Conservation (phyloP, 2,329 filamentous ascomycete species). For the Fusarium sp. region DNA sequence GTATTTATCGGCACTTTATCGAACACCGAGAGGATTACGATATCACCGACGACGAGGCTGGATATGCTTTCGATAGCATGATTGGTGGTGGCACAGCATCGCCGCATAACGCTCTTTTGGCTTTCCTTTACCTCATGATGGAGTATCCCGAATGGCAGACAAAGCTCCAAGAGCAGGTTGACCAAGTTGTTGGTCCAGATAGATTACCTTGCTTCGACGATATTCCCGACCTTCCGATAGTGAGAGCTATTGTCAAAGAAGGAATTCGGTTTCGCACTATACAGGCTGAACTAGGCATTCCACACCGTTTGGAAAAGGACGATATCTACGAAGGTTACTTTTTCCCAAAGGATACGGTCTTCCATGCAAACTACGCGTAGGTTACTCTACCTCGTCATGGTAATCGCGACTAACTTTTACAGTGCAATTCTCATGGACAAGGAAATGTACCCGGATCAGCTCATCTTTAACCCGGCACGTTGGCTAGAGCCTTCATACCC, state of each 20-base stretch:
- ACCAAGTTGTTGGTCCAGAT: not conserved
- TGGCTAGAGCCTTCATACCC: constrained; percentile 10
- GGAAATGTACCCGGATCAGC: constrained; percentile 15
- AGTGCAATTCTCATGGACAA: constrained; percentile 16
- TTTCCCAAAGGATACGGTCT: constrained; percentile 6
- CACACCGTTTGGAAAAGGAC: constrained; percentile 10
- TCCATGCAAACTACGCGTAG: constrained; percentile 7
- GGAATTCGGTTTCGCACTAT: not conserved
- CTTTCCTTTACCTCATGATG: constrained; percentile 19
- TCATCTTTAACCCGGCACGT: constrained; percentile 10
- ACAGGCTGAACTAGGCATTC: not conserved
- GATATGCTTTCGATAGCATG: constrained; percentile 11
- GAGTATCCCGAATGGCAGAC: constrained; percentile 14
- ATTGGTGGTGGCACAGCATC: constrained; percentile 6
- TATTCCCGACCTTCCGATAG: constrained; percentile 7
- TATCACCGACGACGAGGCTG: constrained; percentile 10
- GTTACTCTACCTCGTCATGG: not conserved
- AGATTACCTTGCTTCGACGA: constrained; percentile 7
- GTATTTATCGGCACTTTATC: constrained; percentile 4
- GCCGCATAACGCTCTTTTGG: constrained; percentile 4
- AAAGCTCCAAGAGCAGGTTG: constrained; percentile 6
- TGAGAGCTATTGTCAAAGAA: constrained; percentile 9
- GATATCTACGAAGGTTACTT: constrained; percentile 14
- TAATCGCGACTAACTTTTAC: not conserved
- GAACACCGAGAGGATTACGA: constrained; percentile 6